Conservation (phyloP, 2,329 filamentous ascomycete species). For the Penicillium sp. region DNA sequence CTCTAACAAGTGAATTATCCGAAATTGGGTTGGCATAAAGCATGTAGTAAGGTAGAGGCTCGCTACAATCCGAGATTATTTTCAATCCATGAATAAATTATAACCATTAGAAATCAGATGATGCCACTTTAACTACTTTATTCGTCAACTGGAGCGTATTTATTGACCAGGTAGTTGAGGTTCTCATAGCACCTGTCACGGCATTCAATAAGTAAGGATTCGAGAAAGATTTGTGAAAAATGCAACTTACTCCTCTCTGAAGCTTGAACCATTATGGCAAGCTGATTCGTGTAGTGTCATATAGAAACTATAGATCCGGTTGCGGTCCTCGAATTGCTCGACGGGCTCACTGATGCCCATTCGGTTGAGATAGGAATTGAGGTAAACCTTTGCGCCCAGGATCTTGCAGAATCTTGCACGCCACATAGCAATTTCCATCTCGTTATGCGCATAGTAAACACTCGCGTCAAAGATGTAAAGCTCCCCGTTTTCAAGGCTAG, state of each 20-base stretch:
- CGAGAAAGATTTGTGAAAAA: too few relatives aligned
- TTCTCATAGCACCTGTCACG: neutral
- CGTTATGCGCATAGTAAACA: slow-evolving; percentile 40
- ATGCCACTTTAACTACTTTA: neutral
- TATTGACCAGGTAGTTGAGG: neutral
- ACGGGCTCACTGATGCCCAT: slow-evolving; percentile 27
- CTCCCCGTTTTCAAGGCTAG: slow-evolving; percentile 26
- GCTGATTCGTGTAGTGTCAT: slow-evolving; percentile 24
- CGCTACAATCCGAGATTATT: too few relatives aligned
- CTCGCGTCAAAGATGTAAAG: slow-evolving; percentile 36
- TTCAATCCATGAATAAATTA: neutral
- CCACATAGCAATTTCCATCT: slow-evolving; percentile 37
- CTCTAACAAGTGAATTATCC: too few relatives aligned
- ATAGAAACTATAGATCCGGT: slow-evolving; percentile 29
- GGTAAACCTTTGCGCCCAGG: slow-evolving; percentile 11
- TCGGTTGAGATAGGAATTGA: slow-evolving; percentile 12
- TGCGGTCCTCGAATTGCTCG: slow-evolving; percentile 33
- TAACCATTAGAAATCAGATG: neutral
- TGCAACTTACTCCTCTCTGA: neutral
- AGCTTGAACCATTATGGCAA: slow-evolving; percentile 2
- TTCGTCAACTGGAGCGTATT: neutral
- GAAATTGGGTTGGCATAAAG: too few relatives aligned
- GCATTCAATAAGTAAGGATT: neutral
- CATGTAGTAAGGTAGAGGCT: too few relatives aligned
- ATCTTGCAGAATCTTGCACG: slow-evolving; percentile 17